These are phyloP conservation scores for Ormosia semicastrata DNA, from an alignment of 306 rosid species.

Conservation along the genomic window DNA sequence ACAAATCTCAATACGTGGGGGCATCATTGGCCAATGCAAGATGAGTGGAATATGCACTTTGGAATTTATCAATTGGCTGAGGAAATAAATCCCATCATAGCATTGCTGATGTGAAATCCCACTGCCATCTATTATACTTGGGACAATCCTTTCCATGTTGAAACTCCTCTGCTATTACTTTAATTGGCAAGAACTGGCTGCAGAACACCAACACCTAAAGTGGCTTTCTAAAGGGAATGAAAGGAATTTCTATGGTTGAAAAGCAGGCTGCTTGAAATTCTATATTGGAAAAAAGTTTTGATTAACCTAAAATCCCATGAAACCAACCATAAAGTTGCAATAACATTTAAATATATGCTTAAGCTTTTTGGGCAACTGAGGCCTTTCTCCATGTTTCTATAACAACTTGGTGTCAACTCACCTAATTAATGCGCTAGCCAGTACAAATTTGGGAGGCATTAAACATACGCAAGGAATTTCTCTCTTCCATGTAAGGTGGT, in stretches of 20 bases:
- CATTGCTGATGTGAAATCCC: conserved; percentile 33
- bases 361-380: conserved; percentile 27
- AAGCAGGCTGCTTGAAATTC: conserved; percentile 12
- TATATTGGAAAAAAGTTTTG: neutral
- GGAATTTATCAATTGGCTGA: conserved; percentile 22
- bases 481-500: conserved; percentile 27
- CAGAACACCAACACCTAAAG: conserved; percentile 19
- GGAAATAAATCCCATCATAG: conserved; percentile 16
- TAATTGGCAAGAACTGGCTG: conserved; percentile 20
- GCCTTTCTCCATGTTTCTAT: neutral
- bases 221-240: conserved; percentile 28
- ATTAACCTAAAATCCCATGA: conserved; percentile 26
- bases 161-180: conserved; percentile 21
- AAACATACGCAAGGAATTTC: conserved; percentile 17
- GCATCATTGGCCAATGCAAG: conserved; percentile 23
- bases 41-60: conserved; percentile 33
- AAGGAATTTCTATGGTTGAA: conserved; percentile 19
- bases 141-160: conserved; percentile 17
- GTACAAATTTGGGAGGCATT: conserved; percentile 14
- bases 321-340: conserved; percentile 33
- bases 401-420: conserved; percentile 21
- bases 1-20: neutral
- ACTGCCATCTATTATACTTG: conserved; percentile 16
- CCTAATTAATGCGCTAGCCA: conserved; percentile 11
- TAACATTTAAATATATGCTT: conserved; percentile 23